Evolutionary conservation across 768 basidiomycete species (phyloP).

Genomic region (Psilocybe cyanescens): DNA sequence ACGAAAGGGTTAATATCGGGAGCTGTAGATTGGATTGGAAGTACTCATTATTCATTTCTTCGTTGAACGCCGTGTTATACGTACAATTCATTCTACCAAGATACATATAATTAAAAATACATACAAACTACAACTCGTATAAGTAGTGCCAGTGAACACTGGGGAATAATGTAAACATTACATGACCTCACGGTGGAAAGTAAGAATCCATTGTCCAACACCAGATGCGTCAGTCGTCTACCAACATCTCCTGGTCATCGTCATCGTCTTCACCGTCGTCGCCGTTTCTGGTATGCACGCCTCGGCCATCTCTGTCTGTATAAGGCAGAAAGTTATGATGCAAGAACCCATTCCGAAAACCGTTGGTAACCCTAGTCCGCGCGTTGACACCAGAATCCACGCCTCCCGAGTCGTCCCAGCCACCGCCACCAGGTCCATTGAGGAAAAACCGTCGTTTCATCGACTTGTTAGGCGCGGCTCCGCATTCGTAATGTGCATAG

Average conservation of each 20-base stretch:
- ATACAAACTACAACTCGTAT: background rate
- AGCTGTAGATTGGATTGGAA: no score
- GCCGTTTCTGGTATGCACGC: background rate
- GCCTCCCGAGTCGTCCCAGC: conserved; percentile 37
- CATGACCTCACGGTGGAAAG: background rate
- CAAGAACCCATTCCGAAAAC: conserved; percentile 10
- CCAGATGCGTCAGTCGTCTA: conserved; percentile 14
- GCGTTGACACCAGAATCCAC: conserved; percentile 20
- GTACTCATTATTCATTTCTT: no score
- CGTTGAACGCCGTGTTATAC: background rate
- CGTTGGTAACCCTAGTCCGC: conserved; percentile 13
- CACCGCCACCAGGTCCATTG: conserved; percentile 30
- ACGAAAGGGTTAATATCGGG: no score
- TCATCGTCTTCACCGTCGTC: conserved; percentile 21
- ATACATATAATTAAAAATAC: conserved; percentile 1
- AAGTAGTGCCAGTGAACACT: background rate
- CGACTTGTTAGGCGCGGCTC: conserved; percentile 31
- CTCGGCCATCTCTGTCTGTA: conserved; percentile 21
- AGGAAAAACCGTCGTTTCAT: conserved; percentile 64
- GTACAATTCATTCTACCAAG: background rate
- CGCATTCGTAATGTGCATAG: conserved; percentile 42
- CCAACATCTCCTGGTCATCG: conserved; percentile 22
- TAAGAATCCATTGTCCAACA: background rate
- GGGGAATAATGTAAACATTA: conserved; percentile 3
- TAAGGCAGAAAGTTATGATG: conserved; percentile 16